phyloP scores from a whole-genome alignment of 2,329 filamentous ascomycete genomes.

The Cadophora malorum region DNA sequence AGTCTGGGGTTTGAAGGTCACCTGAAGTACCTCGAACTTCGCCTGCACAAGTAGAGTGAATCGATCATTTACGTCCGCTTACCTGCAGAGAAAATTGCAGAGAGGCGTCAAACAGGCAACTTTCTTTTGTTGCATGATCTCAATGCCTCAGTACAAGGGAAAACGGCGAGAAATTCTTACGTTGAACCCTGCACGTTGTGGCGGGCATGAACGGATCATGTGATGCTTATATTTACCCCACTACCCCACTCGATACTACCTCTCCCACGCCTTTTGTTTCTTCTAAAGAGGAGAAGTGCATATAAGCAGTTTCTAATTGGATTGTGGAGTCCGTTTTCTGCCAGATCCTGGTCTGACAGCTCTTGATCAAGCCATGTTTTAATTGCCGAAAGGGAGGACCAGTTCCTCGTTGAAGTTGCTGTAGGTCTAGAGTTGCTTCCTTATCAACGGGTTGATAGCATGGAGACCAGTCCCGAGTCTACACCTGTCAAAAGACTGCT shows the following conservation, averaged over 20 bases:
- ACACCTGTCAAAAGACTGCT: background rate
- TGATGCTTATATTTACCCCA: slow-evolving; percentile 5
- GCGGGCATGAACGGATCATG: background rate
- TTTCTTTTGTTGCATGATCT: background rate
- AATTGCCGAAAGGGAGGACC: background rate
- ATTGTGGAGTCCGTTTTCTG: background rate
- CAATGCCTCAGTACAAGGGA: background rate
- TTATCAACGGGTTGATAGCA: background rate
- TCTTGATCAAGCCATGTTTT: background rate
- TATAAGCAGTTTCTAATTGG: slow-evolving; percentile 13
- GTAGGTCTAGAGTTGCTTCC: background rate
- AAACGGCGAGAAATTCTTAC: background rate
- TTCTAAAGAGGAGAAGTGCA: slow-evolving; percentile 15
- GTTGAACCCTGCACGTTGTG: slow-evolving; percentile 1
- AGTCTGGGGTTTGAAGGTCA: background rate
- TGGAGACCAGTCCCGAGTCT: too few species aligned
- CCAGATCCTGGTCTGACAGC: background rate
- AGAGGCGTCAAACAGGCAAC: background rate
- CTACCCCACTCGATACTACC: slow-evolving; percentile 7
- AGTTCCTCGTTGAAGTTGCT: background rate
- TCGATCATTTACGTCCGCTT: background rate
- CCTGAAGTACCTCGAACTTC: slow-evolving; percentile 1
- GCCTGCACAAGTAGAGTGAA: background rate
- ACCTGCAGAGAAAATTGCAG: background rate
- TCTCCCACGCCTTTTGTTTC: slow-evolving; percentile 8